phyloP scores from a whole-genome alignment of 345 rosid genomes.

The Trapa bicornis region DNA sequence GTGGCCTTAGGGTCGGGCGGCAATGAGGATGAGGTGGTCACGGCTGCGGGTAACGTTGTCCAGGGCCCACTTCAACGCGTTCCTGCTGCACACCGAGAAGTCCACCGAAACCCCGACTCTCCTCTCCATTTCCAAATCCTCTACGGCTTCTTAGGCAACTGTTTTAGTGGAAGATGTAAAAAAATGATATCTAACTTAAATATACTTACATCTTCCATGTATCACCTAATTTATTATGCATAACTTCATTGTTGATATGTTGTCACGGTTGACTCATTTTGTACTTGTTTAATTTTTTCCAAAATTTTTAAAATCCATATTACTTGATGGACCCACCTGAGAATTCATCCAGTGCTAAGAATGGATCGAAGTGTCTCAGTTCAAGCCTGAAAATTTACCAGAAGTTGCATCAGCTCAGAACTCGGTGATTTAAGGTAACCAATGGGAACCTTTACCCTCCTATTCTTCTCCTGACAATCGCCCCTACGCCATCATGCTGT shows the following conservation, averaged over 20 bases:
- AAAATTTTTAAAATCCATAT: constrained; percentile 19
- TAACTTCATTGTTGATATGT: too few relatives aligned
- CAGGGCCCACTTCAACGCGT: constrained; percentile 76
- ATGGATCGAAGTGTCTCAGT: constrained; percentile 75
- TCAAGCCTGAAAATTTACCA: constrained; percentile 43
- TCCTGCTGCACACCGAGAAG: constrained; percentile 73
- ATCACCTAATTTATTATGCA: too few relatives aligned
- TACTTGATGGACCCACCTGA: constrained; percentile 38
- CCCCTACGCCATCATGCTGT: constrained; percentile 86
- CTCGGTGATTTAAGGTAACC: background rate
- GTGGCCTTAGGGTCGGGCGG: constrained; percentile 34
- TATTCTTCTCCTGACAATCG: constrained; percentile 82
- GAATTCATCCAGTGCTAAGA: constrained; percentile 76
- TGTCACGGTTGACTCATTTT: too few relatives aligned
- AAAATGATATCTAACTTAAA: too few relatives aligned
- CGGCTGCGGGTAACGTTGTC: constrained; percentile 65
- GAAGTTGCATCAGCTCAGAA: constrained; percentile 9
- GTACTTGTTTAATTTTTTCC: background rate
- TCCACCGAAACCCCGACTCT: constrained; percentile 78
- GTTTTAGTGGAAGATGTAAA: too few relatives aligned
- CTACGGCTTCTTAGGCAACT: background rate
- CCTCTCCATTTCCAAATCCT: constrained; percentile 44
- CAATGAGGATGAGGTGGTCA: constrained; percentile 66
- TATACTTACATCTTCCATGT: too few relatives aligned
- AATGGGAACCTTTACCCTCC: constrained; percentile 38